A percentile compares a stretch with the other conserved stretches of the same genome.
Evolutionary conservation across 352 stramenopile species (phyloP).

Genomic region (Globisporangium cylindrosporum): DNA sequence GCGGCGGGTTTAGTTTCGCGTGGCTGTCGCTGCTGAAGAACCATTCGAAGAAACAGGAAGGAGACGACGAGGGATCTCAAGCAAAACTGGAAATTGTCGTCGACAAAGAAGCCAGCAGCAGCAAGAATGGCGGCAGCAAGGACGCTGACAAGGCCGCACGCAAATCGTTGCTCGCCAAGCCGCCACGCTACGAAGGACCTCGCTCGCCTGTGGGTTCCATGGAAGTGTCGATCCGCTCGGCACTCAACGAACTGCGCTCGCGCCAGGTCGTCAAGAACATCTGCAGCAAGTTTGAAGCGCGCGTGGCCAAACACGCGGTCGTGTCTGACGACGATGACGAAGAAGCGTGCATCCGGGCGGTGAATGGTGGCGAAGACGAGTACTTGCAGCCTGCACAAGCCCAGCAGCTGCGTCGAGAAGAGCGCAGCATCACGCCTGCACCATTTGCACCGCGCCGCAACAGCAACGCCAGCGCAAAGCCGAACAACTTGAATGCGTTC

Average conservation of each 20-base stretch:
- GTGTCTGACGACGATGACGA: slow-evolving; percentile 20
- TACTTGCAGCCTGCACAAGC: slow-evolving; percentile 16
- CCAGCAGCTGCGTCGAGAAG: slow-evolving; percentile 13
- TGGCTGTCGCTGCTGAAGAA: slow-evolving; percentile 19
- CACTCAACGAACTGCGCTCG: slow-evolving; percentile 45
- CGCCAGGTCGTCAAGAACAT: slow-evolving; percentile 48
- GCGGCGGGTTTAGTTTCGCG: background rate
- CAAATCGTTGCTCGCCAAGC: slow-evolving; percentile 16
- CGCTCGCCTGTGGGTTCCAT: slow-evolving; percentile 16
- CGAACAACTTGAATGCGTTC: slow-evolving; percentile 70
- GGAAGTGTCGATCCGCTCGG: slow-evolving; percentile 47
- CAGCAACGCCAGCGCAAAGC: slow-evolving; percentile 26
- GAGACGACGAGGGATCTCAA: background rate
- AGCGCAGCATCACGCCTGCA: slow-evolving; percentile 5
- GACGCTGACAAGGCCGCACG: background rate
- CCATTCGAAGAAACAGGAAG: slow-evolving; percentile 30
- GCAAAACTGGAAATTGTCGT: slow-evolving; percentile 45
- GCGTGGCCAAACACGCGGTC: slow-evolving; percentile 13
- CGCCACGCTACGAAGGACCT: slow-evolving; percentile 13
- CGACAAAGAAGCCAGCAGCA: slow-evolving; percentile 16
- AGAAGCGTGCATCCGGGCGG: slow-evolving; percentile 8
- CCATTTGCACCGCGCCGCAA: slow-evolving; percentile 9
- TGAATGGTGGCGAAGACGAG: slow-evolving; percentile 14
- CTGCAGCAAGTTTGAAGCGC: slow-evolving; percentile 51
- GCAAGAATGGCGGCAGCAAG: background rate